Evolutionary conservation across 768 basidiomycete species (phyloP), one percentile per base, ranked within the genome.

Genomic region (Steccherinum ochraceum): DNA sequence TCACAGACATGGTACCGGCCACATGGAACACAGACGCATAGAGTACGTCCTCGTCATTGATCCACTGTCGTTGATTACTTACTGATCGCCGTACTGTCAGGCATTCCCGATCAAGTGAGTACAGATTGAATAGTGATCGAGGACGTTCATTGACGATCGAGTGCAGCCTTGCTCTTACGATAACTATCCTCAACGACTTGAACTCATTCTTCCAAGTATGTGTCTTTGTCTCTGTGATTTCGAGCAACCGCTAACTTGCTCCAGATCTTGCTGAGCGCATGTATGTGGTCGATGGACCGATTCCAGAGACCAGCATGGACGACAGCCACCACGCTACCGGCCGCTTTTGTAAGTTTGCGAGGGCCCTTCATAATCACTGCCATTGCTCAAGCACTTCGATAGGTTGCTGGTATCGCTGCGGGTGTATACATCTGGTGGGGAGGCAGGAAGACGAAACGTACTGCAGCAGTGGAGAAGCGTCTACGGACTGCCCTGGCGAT

Each of bases 1-100:
- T 78, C 77, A 40, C 81, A 89, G 67, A 90, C 89, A 1, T 93
- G 89, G 90, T 93, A 92, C 67, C 71, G 86, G 47, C 80, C 90
- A 5, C 90, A 93, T 64, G 87, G 86, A 18, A 90, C 88, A 12
- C 83, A 82, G 52, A 90, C 90, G 0, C 90, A 87, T 58, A 67
- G 84, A 52, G 85, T 83, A 58, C 56, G 76, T 51, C 40, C 52
- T 24, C 20, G 7, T 39, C 13, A 51, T 24, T n/a, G n/a, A n/a
- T n/a, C 23, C 12, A 24, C 4, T 40, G 21, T 27, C 49, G 30
- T 35, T 49, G 24, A 49, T 47, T 23, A n/a, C 46, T 57, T 30
- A 45, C 54, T 40, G 51, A 39, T 52, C 79, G 73, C 75, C 75
- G 21, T 46, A 26, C 54, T 40, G 12, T 4, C 41, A 86, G 83